A percentile compares a stretch with the other conserved stretches of the same genome.
phyloP scores from a whole-genome alignment of 1,284 basidiomycete species.

The Malassezia caprae region DNA sequence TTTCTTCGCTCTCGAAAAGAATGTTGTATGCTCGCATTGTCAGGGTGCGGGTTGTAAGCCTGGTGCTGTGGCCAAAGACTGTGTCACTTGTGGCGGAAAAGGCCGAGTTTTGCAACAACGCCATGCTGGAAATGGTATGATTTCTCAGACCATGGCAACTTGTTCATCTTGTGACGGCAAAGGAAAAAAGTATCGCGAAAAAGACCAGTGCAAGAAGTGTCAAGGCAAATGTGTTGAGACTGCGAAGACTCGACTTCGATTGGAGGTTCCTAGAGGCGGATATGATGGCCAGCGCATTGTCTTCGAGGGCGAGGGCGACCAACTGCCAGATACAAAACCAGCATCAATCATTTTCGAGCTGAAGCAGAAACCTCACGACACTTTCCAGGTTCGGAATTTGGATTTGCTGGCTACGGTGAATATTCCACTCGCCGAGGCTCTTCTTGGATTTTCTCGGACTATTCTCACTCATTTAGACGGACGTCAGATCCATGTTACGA shows the following conservation, averaged over 20 bases:
- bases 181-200: constrained; percentile 72
- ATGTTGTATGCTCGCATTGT: constrained; percentile 67
- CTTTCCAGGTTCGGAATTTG: constrained; percentile 69
- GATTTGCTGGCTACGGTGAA: constrained; percentile 63
- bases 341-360: constrained; percentile 67
- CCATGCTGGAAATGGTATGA: constrained; percentile 40
- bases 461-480: constrained; percentile 44
- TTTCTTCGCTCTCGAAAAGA: constrained; percentile 78
- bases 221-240: constrained; percentile 74
- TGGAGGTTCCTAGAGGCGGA: constrained; percentile 74
- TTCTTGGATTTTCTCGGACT: constrained; percentile 38
- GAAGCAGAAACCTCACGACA: constrained; percentile 59
- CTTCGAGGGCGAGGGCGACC: constrained; percentile 74
- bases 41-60: constrained; percentile 76
- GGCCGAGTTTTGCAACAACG: constrained; percentile 59
- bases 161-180: constrained; percentile 72
- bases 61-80: constrained; percentile 68
- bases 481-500: constrained; percentile 28
- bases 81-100: constrained; percentile 71
- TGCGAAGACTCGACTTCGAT: constrained; percentile 61
- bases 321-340: constrained; percentile 29
- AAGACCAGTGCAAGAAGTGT: constrained; percentile 93
- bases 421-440: constrained; percentile 31
- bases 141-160: constrained; percentile 52
- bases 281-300: constrained; percentile 72